Conservation (phyloP, 2,329 filamentous ascomycete species). For the Claviceps purpurea region DNA sequence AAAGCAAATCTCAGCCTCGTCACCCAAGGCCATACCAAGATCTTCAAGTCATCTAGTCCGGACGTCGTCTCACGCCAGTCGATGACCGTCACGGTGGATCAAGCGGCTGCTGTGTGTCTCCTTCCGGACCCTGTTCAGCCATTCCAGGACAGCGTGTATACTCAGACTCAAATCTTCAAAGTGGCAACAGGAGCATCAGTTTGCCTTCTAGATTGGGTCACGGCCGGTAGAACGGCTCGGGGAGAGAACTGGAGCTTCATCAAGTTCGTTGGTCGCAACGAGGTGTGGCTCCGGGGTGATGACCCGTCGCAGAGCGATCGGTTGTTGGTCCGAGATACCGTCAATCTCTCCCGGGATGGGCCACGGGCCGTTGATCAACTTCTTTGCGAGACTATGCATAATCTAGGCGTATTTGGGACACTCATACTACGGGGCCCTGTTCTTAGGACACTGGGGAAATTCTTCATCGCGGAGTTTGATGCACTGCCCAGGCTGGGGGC, state of each 20-base stretch:
- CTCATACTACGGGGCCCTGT: slow-evolving; percentile 66
- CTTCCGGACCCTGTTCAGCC: slow-evolving; percentile 91
- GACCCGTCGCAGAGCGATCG: slow-evolving; percentile 28
- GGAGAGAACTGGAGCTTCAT: slow-evolving; percentile 82
- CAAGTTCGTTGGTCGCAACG: slow-evolving; percentile 72
- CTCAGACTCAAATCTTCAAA: slow-evolving; percentile 69
- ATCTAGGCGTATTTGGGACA: slow-evolving; percentile 68
- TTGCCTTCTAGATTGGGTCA: slow-evolving; percentile 89
- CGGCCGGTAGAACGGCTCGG: slow-evolving; percentile 67
- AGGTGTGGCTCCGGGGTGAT: slow-evolving; percentile 51
- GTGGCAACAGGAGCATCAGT: slow-evolving; percentile 45
- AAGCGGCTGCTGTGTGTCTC: slow-evolving; percentile 44
- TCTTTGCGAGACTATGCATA: slow-evolving; percentile 54
- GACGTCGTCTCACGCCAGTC: slow-evolving; percentile 45
- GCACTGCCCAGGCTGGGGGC: slow-evolving; percentile 69
- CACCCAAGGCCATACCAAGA: slow-evolving; percentile 79
- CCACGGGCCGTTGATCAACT: slow-evolving; percentile 25
- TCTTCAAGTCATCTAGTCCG: slow-evolving; percentile 64
- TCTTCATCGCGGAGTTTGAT: slow-evolving; percentile 69
- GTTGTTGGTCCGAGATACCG: slow-evolving; percentile 72
- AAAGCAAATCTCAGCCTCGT: slow-evolving; percentile 53
- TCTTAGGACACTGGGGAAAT: slow-evolving; percentile 51
- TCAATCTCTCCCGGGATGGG: slow-evolving; percentile 53
- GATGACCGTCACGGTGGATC: slow-evolving; percentile 36
- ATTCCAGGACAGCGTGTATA: slow-evolving; percentile 71